Base-by-base conservation (phyloP, 331 rosid genomes). In the Quercus tomentella region DNA sequence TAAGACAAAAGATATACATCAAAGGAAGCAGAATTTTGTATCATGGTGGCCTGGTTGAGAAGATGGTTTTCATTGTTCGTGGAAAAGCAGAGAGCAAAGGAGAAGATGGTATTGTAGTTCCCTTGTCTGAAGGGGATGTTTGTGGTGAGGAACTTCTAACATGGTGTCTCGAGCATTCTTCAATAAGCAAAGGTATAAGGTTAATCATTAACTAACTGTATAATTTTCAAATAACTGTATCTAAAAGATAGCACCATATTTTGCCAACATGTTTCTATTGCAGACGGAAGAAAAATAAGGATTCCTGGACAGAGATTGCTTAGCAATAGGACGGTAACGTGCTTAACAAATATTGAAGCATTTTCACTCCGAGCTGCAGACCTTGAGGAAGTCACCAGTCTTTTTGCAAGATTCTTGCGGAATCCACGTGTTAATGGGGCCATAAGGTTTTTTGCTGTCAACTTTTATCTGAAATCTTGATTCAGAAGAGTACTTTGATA, bases 91-190 rank as follows among this genome's bases (percentile, higher is more conserved):
- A 87, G 86, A 92, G 97, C 87, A 33, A 70, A 4, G 97, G 93
- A 49, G 93, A 87, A 56, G 92, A 88, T 77, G 91, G 95, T 71
- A 87, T 37, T 73, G 9, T 10, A 4, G 81, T 84, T 81, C 79
- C 86, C 33, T 85, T 94, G 77, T 61, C 83, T 21, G 98, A 89
- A 82, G 93, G 97, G 21, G 97, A 94, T 82, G 93, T 89, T 31
- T 94, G 97, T 25, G 98, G 98, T 1, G 98, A 94, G 84, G 98
- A 94, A 70, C 93, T 92, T 77, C 88, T 94, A 49, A 75, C 90
- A 56, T 91, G 97, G 97, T 92, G 91, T 86, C 93, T 94, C 15
- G 97, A 92, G 82, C 93, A 88, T 81, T 91, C 91, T 83, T 89
- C 97, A 7, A 88, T 87, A 69, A 89, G 80, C 88, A 92, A 45